A percentile compares a stretch with the other conserved stretches of the same genome.
Evolutionary conservation across 345 rosid species (phyloP).

Genomic region (Psidium friedrichsthalianum): DNA sequence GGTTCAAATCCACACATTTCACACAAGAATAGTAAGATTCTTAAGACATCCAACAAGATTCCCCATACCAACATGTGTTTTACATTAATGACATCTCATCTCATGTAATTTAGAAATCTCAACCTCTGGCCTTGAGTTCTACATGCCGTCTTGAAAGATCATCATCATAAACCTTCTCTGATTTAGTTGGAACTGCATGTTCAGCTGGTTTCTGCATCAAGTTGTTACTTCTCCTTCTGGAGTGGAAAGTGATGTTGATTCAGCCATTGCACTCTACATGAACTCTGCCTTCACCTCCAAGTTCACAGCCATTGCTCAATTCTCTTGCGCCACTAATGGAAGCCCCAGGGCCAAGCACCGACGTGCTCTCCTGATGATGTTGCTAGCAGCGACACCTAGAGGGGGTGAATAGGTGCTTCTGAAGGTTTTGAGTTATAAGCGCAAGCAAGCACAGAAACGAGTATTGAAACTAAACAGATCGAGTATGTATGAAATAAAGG

Average conservation of each 20-base stretch:
- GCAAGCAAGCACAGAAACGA: no score
- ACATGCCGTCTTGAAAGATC: slow-evolving; percentile 94
- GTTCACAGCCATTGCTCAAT: slow-evolving; percentile 33
- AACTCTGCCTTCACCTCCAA: slow-evolving; percentile 99
- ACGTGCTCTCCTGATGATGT: background rate
- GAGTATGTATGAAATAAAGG: no score
- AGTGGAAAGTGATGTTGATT: slow-evolving; percentile 90
- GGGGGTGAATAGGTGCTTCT: no score
- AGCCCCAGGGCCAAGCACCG: slow-evolving; percentile 16
- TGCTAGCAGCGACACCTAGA: no score
- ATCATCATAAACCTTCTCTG: slow-evolving; percentile 95
- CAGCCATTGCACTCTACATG: slow-evolving; percentile 99
- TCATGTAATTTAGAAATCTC: background rate
- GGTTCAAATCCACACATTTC: background rate
- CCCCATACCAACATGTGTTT: background rate
- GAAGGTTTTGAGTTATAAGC: no score
- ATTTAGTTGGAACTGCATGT: slow-evolving; percentile 70
- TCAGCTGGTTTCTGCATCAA: slow-evolving; percentile 97
- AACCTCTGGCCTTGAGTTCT: slow-evolving; percentile 90
- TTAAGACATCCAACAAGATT: background rate
- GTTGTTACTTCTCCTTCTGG: slow-evolving; percentile 99
- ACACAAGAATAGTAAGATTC: background rate
- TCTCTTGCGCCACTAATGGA: slow-evolving; percentile 6
- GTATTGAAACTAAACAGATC: no score
- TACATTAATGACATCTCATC: background rate